Base-by-base conservation (phyloP, 1,139 yeast species). In the Taphrina flavorubra region DNA sequence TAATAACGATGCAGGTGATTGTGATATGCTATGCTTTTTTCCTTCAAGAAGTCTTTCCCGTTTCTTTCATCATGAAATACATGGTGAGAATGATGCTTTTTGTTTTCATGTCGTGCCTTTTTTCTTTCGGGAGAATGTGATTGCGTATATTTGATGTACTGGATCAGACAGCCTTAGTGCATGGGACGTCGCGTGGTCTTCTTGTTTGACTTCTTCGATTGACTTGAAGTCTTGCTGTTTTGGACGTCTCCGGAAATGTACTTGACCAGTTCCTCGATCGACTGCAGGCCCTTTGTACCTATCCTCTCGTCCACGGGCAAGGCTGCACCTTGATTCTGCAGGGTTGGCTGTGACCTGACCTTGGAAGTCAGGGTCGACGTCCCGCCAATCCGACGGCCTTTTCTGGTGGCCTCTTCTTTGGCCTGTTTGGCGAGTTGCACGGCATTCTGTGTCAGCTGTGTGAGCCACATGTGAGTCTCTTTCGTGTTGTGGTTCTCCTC, bases 401-500 rank as follows among this genome's bases (percentile, higher is more conserved):
- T 42, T 36, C 61, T 34, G 7, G 61, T 53, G 14, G 60, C 67
- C 42, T 63, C 67, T 10, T 51, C 20, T 44, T 49, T 57, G 5
- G 68, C 68, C 40, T 57, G 63, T 20, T 58, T 58, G n/a, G 78
- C 78, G 11, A 72, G 73, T 46, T 71, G 72, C 11, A 79, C 80
- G n/a, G 82, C 80, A 20, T 78, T 76, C 51, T 74, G 74, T 39
- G 79, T 76, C 61, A 81, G 73, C 61, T 86, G 86, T 61, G 83
- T 81, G 34, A 85, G 83, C 85, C 90, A 88, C 71, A 82, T 84
- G 73, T 84, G 82, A 60, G 88, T 82, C 75, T 90, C 94, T 72
- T 80, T 81, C 47, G 92, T 84, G 75, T 85, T 83, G 59, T 81
- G 79, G 74, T 87, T 87, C 64, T 85, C 86, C 2, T 87, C 85